These are phyloP conservation scores for Rhexocercosporidium sp. DNA, from an alignment of 2,329 filamentous ascomycete genomes.

Conservation along the genomic window DNA sequence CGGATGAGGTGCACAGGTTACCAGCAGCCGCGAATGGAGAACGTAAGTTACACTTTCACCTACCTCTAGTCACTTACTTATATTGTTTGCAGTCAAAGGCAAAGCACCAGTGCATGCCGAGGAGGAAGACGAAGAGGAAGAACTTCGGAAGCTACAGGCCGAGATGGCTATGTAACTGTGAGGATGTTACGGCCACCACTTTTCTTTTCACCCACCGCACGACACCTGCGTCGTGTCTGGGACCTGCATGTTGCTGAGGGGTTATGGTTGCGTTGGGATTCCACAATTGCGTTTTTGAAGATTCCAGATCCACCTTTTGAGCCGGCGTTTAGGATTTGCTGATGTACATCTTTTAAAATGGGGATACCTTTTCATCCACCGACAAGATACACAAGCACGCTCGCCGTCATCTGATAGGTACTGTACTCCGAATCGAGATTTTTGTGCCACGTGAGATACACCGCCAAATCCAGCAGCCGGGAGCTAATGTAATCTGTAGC, in stretches of 20 bases:
- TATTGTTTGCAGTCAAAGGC: slow-evolving; percentile 51
- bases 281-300: slow-evolving; percentile 26
- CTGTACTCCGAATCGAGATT: background rate
- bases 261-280: slow-evolving; percentile 31
- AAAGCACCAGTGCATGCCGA: slow-evolving; percentile 57
- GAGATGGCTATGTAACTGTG: slow-evolving; percentile 88
- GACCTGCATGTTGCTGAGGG: slow-evolving; percentile 38
- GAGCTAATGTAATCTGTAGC: slow-evolving; percentile 3
- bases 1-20: slow-evolving; percentile 77
- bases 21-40: slow-evolving; percentile 77
- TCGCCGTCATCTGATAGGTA: background rate
- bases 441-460: slow-evolving; percentile 14
- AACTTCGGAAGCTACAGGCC: slow-evolving; percentile 89
- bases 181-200: slow-evolving; percentile 21
- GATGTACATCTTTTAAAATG: slow-evolving; percentile 33
- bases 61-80: slow-evolving; percentile 29
- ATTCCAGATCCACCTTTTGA: slow-evolving; percentile 33
- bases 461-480: background rate
- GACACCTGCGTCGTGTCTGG: slow-evolving; percentile 31
- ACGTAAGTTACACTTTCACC: slow-evolving; percentile 61
- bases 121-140: slow-evolving; percentile 95
- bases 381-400: slow-evolving; percentile 15
- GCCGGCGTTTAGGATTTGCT: slow-evolving; percentile 39
- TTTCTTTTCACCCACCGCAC: slow-evolving; percentile 27
- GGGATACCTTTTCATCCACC: slow-evolving; percentile 25